These are phyloP conservation scores for Lepiota venenata DNA, from an alignment of 768 basidiomycete species.

Conservation along the genomic window DNA sequence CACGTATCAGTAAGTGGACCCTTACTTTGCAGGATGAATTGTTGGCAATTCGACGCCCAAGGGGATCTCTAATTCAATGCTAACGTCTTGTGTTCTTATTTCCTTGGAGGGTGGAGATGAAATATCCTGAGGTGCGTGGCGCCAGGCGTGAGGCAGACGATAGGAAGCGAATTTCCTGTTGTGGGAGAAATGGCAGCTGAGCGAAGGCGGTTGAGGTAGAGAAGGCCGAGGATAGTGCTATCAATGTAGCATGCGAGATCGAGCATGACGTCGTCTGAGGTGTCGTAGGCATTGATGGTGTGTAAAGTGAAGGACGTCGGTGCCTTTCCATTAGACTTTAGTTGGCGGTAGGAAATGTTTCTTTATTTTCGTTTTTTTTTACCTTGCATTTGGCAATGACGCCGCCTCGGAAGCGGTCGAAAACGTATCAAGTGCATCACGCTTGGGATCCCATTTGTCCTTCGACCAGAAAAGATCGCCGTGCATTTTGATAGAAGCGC, in stretches of 20 bases:
- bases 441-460: slow-evolving; percentile 1
- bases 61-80: background rate
- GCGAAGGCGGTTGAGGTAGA: slow-evolving; percentile 7
- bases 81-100: too few species aligned
- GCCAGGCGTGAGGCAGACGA: too few species aligned
- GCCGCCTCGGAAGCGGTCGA: background rate
- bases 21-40: background rate
- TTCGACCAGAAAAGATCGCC: too few species aligned
- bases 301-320: slow-evolving; percentile 4
- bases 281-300: slow-evolving; percentile 8
- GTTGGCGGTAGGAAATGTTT: background rate
- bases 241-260: slow-evolving; percentile 2
- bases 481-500: background rate
- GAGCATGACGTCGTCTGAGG: slow-evolving; percentile 1
- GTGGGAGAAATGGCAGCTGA: too few species aligned
- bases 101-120: too few species aligned
- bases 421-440: slow-evolving; percentile 5
- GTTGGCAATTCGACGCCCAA: slow-evolving; percentile 5
- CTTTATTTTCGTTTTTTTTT: too few species aligned
- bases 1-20: background rate
- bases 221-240: background rate
- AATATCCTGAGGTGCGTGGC: background rate
- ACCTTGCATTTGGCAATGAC: slow-evolving; percentile 8
- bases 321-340: background rate
- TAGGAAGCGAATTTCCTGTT: too few species aligned